Evolutionary conservation across 345 rosid species (phyloP), one percentile per base, ranked within the genome.

Genomic region (Orychophragmus violaceus): DNA sequence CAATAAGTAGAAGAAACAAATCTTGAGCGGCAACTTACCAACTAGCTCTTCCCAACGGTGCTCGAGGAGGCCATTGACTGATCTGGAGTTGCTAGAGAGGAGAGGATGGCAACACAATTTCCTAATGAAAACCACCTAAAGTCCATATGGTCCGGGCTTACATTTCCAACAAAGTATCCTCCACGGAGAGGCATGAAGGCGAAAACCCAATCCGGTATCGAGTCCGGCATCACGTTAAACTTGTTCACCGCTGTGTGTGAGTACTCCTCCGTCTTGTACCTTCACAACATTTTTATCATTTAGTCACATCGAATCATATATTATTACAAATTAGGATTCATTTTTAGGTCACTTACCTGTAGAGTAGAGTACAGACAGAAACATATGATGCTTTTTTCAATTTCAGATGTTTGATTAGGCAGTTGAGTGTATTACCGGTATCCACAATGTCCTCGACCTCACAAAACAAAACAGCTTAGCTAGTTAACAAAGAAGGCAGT

Each of bases 371-470:
- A 42, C 99, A 90, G 19, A 90, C 94, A 0, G 99, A 93, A 11
- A 94, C 85, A 50, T 97, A 84, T 17, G 90, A 76, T 2, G 80
- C 96, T 33, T 87, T 90, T 71, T 82, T 88, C 3, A 73, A 51
- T 65, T 80, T 74, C 79, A 93, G 17, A 67, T 82, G 83, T 17
- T 74, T 64, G 32, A 93, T 83, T 21, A 93, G 75, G 68, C 81
- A 62, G 23, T 78, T 82, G 24, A 93, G 55, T n/a, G 98, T 90
- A 78, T 62, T 71, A 24, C 98, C 97, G 1, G 97, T 88, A 79
- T 93, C 98, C 16, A 93, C 86, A 67, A 93, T 93, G 66, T 90
- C 98, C 81, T 93, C 98, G 25, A 93, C 96, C 98, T 90, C 69
- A 23, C 21, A 72, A 65, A 32, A 53, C 39, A n/a, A n/a, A n/a